Evolutionary conservation across 176 grass and related monocot species (phyloP).

Genomic region (Musa beccarii): DNA sequence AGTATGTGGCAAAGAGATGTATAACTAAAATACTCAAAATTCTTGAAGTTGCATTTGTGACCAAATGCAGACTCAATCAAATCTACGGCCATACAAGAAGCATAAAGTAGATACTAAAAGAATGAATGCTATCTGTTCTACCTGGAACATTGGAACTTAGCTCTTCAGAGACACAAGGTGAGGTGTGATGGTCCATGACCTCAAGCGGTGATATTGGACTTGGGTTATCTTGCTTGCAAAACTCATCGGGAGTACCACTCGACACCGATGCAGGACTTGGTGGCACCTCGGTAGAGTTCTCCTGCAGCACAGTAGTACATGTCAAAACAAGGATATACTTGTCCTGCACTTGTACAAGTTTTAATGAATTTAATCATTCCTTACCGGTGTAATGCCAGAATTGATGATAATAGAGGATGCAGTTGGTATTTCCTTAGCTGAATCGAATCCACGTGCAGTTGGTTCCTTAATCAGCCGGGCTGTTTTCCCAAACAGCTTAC

Average conservation of each 20-base stretch:
- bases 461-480: slow-evolving; percentile 22
- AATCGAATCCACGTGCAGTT: slow-evolving; percentile 17
- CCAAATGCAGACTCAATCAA: background rate
- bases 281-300: slow-evolving; percentile 40
- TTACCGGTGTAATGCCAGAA: slow-evolving; percentile 35
- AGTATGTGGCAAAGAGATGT: background rate
- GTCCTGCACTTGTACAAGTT: background rate
- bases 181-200: slow-evolving; percentile 25
- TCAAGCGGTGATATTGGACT: slow-evolving; percentile 64
- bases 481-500: slow-evolving; percentile 38
- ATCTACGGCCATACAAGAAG: background rate
- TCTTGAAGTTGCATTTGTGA: too few relatives aligned
- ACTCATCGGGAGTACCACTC: slow-evolving; percentile 35
- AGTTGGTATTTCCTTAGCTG: slow-evolving; percentile 21
- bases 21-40: too few relatives aligned
- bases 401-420: slow-evolving; percentile 16
- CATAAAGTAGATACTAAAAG: background rate
- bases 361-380: background rate
- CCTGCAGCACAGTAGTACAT: slow-evolving; percentile 24
- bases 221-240: slow-evolving; percentile 28
- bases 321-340: background rate
- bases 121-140: slow-evolving; percentile 2
- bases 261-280: slow-evolving; percentile 36
- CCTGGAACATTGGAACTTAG: slow-evolving; percentile 34
- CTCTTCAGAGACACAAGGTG: slow-evolving; percentile 31